These are phyloP conservation scores for Rhodotorula sphaerocarpa DNA, from an alignment of 768 basidiomycete species.

Conservation along the genomic window DNA sequence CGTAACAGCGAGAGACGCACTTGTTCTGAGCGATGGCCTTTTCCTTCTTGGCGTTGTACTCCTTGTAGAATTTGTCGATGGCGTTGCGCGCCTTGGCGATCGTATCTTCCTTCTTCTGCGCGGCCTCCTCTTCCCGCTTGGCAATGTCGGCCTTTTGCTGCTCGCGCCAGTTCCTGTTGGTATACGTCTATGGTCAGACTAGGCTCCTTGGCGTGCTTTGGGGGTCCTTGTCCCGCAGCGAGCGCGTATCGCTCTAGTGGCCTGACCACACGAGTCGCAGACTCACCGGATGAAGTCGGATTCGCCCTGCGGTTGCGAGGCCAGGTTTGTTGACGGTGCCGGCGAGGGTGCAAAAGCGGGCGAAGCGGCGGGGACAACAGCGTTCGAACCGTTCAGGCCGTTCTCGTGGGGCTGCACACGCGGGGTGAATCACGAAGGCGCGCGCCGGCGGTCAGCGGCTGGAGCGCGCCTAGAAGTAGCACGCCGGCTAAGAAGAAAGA, in stretches of 20 bases:
- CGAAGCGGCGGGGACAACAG: slow-evolving; percentile 14
- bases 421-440: slow-evolving; percentile 41
- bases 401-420: slow-evolving; percentile 8
- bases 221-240: too few relatives aligned
- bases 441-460: too few relatives aligned
- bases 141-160: slow-evolving; percentile 75
- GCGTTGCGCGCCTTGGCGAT: slow-evolving; percentile 72
- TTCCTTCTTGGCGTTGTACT: slow-evolving; percentile 80
- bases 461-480: too few relatives aligned
- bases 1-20: slow-evolving; percentile 49
- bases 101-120: slow-evolving; percentile 68
- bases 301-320: slow-evolving; percentile 58
- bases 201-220: too few relatives aligned
- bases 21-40: slow-evolving; percentile 89
- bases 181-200: background rate
- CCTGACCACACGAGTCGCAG: background rate
- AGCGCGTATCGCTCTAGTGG: background rate
- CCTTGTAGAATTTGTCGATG: slow-evolving; percentile 84
- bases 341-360: slow-evolving; percentile 22
- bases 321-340: slow-evolving; percentile 16
- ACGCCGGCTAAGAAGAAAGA: too few relatives aligned
- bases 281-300: slow-evolving; percentile 75
- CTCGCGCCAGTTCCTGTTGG: slow-evolving; percentile 70
- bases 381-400: slow-evolving; percentile 7
- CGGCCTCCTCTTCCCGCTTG: slow-evolving; percentile 70